Conservation (phyloP, 345 rosid species). For the Syzygium jambos region DNA sequence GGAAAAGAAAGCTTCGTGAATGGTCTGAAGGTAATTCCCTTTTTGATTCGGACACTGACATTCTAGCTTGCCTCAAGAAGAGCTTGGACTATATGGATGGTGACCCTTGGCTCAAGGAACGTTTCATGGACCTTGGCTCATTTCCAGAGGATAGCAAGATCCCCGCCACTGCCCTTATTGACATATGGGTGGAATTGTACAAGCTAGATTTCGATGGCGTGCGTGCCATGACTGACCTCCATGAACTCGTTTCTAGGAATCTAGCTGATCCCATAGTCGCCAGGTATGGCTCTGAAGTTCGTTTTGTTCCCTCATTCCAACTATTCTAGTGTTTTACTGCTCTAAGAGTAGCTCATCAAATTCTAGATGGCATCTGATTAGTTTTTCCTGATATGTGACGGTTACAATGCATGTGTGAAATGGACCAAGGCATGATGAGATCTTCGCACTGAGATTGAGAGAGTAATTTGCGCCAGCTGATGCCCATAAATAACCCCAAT, state of each 20-base stretch:
- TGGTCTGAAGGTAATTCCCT: constrained; percentile 21
- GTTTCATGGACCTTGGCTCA: constrained; percentile 48
- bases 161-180: constrained; percentile 33
- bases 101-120: constrained; percentile 16
- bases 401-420: background rate
- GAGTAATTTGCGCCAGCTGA: background rate
- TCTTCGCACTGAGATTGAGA: background rate
- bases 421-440: background rate
- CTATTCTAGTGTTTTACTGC: background rate
- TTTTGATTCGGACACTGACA: constrained; percentile 6
- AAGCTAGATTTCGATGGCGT: constrained; percentile 11
- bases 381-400: background rate
- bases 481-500: background rate
- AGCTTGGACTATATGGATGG: constrained; percentile 29
- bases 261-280: constrained; percentile 24
- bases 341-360: background rate
- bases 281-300: constrained; percentile 16
- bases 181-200: constrained; percentile 46
- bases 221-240: constrained; percentile 17
- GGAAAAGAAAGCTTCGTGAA: constrained; percentile 21
- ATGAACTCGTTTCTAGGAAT: constrained; percentile 29
- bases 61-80: constrained; percentile 29
- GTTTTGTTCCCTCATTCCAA: background rate
- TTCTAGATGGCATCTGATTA: background rate
- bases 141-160: constrained; percentile 54